phyloP scores from a whole-genome alignment of 2,329 filamentous ascomycete genomes.

The Hypomyces rosellus region DNA sequence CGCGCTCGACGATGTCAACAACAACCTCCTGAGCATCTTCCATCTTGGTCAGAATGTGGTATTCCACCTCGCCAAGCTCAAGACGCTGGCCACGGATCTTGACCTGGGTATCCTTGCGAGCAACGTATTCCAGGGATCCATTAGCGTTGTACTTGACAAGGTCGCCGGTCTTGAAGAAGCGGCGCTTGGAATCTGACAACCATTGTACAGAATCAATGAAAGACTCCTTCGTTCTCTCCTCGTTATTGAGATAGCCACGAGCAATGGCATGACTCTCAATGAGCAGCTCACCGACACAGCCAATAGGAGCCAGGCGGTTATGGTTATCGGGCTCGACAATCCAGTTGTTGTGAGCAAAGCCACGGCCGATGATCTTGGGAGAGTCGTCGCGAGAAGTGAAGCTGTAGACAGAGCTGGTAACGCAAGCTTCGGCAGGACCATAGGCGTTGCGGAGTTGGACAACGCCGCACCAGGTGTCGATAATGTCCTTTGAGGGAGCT shows the following conservation, averaged over 20 bases:
- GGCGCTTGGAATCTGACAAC: background rate
- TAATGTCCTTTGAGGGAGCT: slow-evolving; percentile 3
- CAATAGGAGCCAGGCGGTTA: background rate
- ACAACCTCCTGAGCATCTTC: background rate
- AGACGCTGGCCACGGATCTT: slow-evolving; percentile 7
- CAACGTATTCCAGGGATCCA: slow-evolving; percentile 1
- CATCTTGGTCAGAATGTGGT: background rate
- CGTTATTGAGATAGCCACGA: background rate
- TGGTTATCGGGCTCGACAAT: slow-evolving; percentile 4
- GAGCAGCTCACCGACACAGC: slow-evolving; percentile 3
- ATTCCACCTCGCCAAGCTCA: slow-evolving; percentile 7
- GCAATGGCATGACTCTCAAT: background rate
- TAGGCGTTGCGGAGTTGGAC: slow-evolving; percentile 4
- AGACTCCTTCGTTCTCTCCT: background rate
- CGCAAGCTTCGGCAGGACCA: slow-evolving; percentile 5
- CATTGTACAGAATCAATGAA: background rate
- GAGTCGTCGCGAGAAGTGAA: background rate
- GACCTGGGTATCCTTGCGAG: slow-evolving; percentile 6
- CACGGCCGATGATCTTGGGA: background rate
- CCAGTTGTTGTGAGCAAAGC: slow-evolving; percentile 1
- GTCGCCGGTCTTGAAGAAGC: slow-evolving; percentile 5
- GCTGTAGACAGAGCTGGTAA: background rate
- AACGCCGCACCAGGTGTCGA: slow-evolving; percentile 3
- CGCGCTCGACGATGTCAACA: background rate
- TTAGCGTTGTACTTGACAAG: slow-evolving; percentile 3